Evolutionary conservation across 306 rosid species (phyloP).

Genomic region (Sechiopsis laciniata): DNA sequence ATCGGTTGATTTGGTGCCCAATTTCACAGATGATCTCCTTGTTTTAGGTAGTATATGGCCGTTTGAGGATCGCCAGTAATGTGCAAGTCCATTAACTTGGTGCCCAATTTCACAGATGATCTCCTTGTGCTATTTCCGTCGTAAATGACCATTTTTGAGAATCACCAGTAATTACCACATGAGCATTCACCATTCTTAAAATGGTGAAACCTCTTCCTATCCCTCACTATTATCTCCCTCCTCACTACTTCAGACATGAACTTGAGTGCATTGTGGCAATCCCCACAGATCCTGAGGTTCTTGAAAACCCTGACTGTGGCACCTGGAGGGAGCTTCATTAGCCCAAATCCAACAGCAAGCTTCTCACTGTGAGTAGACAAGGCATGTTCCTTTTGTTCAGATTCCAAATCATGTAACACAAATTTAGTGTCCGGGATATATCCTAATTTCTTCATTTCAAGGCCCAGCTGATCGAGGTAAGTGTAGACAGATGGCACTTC

Average conservation of each 20-base stretch:
- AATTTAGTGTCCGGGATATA: conserved; percentile 26
- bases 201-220: conserved; percentile 17
- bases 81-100: too few relatives aligned
- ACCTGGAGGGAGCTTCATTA: conserved; percentile 11
- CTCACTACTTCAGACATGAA: conserved; percentile 12
- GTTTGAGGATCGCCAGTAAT: not conserved
- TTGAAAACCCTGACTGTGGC: conserved; percentile 12
- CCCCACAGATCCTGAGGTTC: conserved; percentile 18
- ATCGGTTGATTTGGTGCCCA: not conserved
- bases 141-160: too few relatives aligned
- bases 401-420: conserved; percentile 27
- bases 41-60: not conserved
- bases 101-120: too few relatives aligned
- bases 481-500: not conserved
- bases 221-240: conserved; percentile 13
- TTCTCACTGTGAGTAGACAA: conserved; percentile 22
- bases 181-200: conserved; percentile 14
- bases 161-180: not conserved
- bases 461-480: not conserved
- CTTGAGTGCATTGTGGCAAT: conserved; percentile 14
- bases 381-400: conserved; percentile 24
- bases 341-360: conserved; percentile 11
- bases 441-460: conserved; percentile 24
- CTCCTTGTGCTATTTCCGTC: too few relatives aligned
- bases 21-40: not conserved